Conservation (phyloP, 768 basidiomycete species). For the Suillus lakei region DNA sequence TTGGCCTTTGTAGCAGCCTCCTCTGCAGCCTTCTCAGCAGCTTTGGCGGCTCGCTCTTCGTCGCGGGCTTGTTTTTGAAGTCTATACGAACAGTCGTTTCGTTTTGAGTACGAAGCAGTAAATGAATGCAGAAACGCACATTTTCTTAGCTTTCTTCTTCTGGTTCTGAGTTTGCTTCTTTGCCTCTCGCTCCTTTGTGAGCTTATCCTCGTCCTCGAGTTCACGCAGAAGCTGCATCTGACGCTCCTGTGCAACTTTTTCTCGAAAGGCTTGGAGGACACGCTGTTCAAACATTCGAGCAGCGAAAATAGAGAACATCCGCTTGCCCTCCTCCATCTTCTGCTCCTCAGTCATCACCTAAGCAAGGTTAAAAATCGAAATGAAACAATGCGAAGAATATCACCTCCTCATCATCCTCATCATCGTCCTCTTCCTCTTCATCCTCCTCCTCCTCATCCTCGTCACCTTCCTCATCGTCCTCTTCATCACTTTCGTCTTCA, state of each 20-base stretch:
- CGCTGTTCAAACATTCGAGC: conserved; percentile 99
- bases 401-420: conserved; percentile 52
- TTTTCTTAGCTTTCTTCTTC: conserved; percentile 99
- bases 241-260: conserved; percentile 95
- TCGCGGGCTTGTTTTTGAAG: conserved; percentile 93
- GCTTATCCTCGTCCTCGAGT: conserved; percentile 93
- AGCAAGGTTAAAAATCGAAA: conserved; percentile 15
- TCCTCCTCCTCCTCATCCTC: conserved; percentile 71
- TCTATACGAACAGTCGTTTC: conserved; percentile 45
- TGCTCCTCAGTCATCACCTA: conserved; percentile 92
- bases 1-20: conserved; percentile 80
- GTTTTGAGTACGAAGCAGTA: conserved; percentile 7
- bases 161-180: conserved; percentile 94
- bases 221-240: conserved; percentile 93
- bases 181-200: conserved; percentile 83
- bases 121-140: conserved; percentile 50
- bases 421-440: conserved; percentile 61
- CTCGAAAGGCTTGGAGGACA: conserved; percentile 94
- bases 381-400: conserved; percentile 16
- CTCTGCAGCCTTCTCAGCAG: conserved; percentile 86
- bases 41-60: conserved; percentile 82
- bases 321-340: conserved; percentile 98
- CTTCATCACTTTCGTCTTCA: conserved; percentile 65
- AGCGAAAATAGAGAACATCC: conserved; percentile 99
- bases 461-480: conserved; percentile 61